phyloP scores from a whole-genome alignment of 164 flowering plant species.

The Malania oleifera region DNA sequence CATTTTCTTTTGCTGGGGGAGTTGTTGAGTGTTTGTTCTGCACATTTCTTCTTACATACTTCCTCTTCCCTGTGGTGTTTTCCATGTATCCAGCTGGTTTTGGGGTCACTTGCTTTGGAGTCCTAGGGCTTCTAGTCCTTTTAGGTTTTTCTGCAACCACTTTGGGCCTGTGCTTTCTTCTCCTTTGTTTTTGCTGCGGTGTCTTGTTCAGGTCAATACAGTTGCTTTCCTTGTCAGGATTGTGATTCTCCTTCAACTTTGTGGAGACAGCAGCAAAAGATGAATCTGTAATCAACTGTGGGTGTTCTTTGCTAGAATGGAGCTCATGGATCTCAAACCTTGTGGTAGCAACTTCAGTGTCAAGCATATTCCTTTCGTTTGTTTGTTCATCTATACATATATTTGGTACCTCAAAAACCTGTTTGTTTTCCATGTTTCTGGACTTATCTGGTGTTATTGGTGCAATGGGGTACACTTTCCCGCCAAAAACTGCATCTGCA shows the following conservation, averaged over 20 bases:
- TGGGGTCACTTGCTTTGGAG: slow-evolving; percentile 35
- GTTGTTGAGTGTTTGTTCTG: slow-evolving; percentile 12
- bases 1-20: slow-evolving; percentile 12
- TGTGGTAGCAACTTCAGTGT: slow-evolving; percentile 8
- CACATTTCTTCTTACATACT: slow-evolving; percentile 28
- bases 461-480: slow-evolving; percentile 16
- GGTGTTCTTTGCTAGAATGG: slow-evolving; percentile 7
- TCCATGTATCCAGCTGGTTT: slow-evolving; percentile 20
- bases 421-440: slow-evolving; percentile 7
- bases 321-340: slow-evolving; percentile 3
- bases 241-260: slow-evolving; percentile 23
- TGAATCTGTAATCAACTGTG: slow-evolving; percentile 15
- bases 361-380: slow-evolving; percentile 11
- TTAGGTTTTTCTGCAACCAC: slow-evolving; percentile 63
- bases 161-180: slow-evolving; percentile 71
- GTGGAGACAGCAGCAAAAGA: slow-evolving; percentile 16
- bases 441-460: slow-evolving; percentile 45
- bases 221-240: slow-evolving; percentile 26
- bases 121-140: no score
- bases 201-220: slow-evolving; percentile 40
- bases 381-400: neutral
- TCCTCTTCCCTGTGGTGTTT: slow-evolving; percentile 25
- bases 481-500: slow-evolving; percentile 15
- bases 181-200: slow-evolving; percentile 54
- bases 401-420: slow-evolving; percentile 3